phyloP scores from a whole-genome alignment of 495 filamentous ascomycete genomes.

The Xylaria cubensis region DNA sequence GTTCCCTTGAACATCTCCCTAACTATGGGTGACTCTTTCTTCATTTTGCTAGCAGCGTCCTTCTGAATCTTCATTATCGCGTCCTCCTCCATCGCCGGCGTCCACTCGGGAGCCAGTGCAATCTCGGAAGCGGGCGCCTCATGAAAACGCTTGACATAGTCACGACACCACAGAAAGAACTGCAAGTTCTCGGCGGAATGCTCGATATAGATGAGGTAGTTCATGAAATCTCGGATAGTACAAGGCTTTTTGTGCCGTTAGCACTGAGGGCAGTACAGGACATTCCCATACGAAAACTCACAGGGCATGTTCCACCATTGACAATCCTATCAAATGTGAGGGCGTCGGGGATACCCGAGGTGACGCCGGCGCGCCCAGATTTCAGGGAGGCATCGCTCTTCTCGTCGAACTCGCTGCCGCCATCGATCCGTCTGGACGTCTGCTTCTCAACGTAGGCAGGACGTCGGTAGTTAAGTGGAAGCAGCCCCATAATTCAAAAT shows the following conservation, averaged over 20 bases:
- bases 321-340: slow-evolving; percentile 77
- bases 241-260: slow-evolving; percentile 61
- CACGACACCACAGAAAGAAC: slow-evolving; percentile 77
- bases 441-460: slow-evolving; percentile 45
- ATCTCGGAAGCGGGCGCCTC: slow-evolving; percentile 58
- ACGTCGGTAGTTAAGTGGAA: slow-evolving; percentile 41
- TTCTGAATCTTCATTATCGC: slow-evolving; percentile 45
- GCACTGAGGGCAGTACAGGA: not conserved
- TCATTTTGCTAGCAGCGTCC: slow-evolving; percentile 46
- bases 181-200: slow-evolving; percentile 78
- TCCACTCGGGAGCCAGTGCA: slow-evolving; percentile 68
- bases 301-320: slow-evolving; percentile 75
- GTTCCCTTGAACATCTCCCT: slow-evolving; percentile 62
- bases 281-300: slow-evolving; percentile 50
- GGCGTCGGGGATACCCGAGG: slow-evolving; percentile 66
- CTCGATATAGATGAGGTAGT: slow-evolving; percentile 78
- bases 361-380: slow-evolving; percentile 30
- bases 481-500: slow-evolving; percentile 7
- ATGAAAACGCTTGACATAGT: slow-evolving; percentile 68
- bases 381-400: slow-evolving; percentile 34
- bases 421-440: slow-evolving; percentile 35
- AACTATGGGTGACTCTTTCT: slow-evolving; percentile 29
- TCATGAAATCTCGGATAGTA: slow-evolving; percentile 79
- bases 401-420: slow-evolving; percentile 30
- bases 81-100: slow-evolving; percentile 59